Base-by-base conservation (phyloP, 1,139 yeast genomes). In the Kodamaea fungicola region DNA sequence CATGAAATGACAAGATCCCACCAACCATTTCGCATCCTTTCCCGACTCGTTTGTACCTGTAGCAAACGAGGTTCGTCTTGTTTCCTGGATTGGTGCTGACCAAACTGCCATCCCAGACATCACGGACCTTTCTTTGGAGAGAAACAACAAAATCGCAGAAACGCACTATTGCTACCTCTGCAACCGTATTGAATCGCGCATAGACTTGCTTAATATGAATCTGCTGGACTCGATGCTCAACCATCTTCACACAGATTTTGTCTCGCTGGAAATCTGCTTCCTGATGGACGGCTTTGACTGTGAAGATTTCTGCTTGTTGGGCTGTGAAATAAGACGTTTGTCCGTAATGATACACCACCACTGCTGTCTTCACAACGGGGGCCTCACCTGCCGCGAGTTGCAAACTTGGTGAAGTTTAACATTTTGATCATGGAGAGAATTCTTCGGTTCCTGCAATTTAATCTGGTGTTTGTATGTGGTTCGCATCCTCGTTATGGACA, bases 121-220 rank as follows among this genome's bases (percentile, higher is more conserved):
- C 16, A 64, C 70, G 4, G 69, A 63, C 38, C 45, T 64, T 28
- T 62, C 68, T 5, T 54, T 57, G 33, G 66, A 63, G 40, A 48
- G 63, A 39, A 44, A 44, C 35, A 34, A 34, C 22, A 42, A 43
- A 3, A 48, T 55, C 3, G 30, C 47, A 2, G 59, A 52, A 25
- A 13, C 34, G 1, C 49, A 49, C 24, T 60, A 55, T 41, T 26
- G 34, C 6, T 26, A 34, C 7, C 33, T 47, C 19, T 38, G 40
- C 10, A 31, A 34, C 6, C 35, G 31, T 2, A 37, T 47, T 3
- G 31, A 38, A 10, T 12, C 24, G 4, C 39, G 43, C 12, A 40
- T 47, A 8, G 48, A 45, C 2, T 22, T 32, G 4, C 41, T 46
- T 27, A 41, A 40, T 27, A 36, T 46, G 34, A 35, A 43, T 25